phyloP scores from a whole-genome alignment of 495 filamentous ascomycete species.

The Letharia columbiana region DNA sequence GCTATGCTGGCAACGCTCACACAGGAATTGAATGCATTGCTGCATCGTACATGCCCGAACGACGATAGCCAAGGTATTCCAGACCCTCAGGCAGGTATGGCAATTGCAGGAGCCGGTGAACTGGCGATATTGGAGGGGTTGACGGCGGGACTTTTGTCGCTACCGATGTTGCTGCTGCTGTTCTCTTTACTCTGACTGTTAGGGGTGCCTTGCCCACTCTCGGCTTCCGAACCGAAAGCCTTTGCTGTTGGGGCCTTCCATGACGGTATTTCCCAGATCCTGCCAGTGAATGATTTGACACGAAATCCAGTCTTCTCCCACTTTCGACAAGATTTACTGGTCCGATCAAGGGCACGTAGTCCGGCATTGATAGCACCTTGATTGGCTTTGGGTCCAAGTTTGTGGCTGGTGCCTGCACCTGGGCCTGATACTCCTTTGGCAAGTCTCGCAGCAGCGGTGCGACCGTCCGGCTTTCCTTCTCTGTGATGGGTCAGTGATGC shows the following conservation, averaged over 20 bases:
- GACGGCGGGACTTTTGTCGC: constrained; percentile 62
- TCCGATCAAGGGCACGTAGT: constrained; percentile 84
- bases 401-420: constrained; percentile 45
- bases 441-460: constrained; percentile 23
- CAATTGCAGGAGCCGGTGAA: constrained; percentile 40
- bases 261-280: constrained; percentile 70
- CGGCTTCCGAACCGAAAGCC: constrained; percentile 31
- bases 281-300: constrained; percentile 88
- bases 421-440: constrained; percentile 25
- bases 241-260: constrained; percentile 66
- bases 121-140: constrained; percentile 38
- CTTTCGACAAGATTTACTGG: constrained; percentile 80
- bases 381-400: constrained; percentile 94
- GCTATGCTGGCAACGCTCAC: constrained; percentile 1
- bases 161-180: constrained; percentile 57
- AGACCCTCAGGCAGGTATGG: constrained; percentile 27
- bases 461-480: constrained; percentile 55
- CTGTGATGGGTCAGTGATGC: constrained; percentile 27
- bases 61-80: neutral
- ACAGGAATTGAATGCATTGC: constrained; percentile 1
- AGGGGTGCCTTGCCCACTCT: constrained; percentile 43
- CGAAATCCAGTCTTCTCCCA: constrained; percentile 77
- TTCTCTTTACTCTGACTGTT: constrained; percentile 73
- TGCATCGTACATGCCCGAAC: neutral
- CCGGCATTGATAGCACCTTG: constrained; percentile 96